phyloP scores from a whole-genome alignment of 2,329 filamentous ascomycete species.

The Cordyceps javanica region DNA sequence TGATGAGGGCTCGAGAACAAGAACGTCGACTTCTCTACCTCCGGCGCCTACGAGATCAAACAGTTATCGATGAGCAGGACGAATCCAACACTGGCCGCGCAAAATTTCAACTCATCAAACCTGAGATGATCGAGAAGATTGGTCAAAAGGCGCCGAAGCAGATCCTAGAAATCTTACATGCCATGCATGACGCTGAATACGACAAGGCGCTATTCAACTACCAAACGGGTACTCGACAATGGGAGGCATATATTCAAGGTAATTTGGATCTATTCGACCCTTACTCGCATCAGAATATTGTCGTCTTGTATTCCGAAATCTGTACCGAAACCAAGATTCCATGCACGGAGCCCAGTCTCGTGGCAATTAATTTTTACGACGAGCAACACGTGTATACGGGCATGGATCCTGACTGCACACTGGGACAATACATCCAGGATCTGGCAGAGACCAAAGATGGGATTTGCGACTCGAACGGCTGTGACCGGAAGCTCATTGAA shows the following conservation, averaged over 20 bases:
- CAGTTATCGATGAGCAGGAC: constrained; percentile 49
- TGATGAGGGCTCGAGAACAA: constrained; percentile 87
- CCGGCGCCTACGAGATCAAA: constrained; percentile 74
- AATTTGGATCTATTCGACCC: constrained; percentile 90
- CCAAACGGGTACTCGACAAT: constrained; percentile 87
- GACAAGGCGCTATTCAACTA: constrained; percentile 93
- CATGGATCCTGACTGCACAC: constrained; percentile 79
- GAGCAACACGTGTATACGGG: constrained; percentile 71
- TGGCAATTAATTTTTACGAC: constrained; percentile 89
- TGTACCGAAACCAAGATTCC: constrained; percentile 92
- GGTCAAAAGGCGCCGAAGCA: constrained; percentile 75
- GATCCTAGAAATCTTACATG: constrained; percentile 88
- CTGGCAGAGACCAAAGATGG: constrained; percentile 69
- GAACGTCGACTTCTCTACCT: constrained; percentile 79
- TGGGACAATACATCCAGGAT: constrained; percentile 94
- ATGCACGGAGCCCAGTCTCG: constrained; percentile 83
- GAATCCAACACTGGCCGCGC: constrained; percentile 59
- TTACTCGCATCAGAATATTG: constrained; percentile 92
- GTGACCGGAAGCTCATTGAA: constrained; percentile 81
- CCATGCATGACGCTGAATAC: constrained; percentile 93
- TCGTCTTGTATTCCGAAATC: constrained; percentile 87
- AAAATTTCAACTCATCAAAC: constrained; percentile 84
- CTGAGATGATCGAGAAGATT: constrained; percentile 88
- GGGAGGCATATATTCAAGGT: constrained; percentile 90
- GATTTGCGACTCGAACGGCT: constrained; percentile 77